A percentile compares a stretch with the other conserved stretches of the same genome.
Conservation (phyloP, 768 basidiomycete genomes). For the Tylopilus balloui region DNA sequence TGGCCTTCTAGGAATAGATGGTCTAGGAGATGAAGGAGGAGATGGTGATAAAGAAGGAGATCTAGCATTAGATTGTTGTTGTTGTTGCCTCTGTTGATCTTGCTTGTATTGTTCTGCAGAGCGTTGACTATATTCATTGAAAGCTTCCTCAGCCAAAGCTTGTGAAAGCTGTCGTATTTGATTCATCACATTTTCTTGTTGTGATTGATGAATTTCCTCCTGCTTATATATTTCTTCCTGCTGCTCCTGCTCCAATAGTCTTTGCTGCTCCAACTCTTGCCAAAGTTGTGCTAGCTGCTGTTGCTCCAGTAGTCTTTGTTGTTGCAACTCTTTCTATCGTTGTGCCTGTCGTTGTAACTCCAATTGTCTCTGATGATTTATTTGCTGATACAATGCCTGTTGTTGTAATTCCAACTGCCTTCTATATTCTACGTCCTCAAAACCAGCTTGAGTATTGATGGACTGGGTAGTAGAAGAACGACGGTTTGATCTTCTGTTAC, state of each 20-base stretch:
- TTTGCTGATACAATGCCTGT: too few species aligned
- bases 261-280: background rate
- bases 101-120: constrained; percentile 3
- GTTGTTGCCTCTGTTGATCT: background rate
- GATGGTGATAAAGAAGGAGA: too few species aligned
- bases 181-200: background rate
- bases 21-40: background rate
- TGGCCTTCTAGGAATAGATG: background rate
- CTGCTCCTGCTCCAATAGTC: background rate
- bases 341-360: too few species aligned
- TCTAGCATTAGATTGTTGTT: background rate
- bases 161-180: background rate
- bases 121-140: background rate
- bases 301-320: too few species aligned
- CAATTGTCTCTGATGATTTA: too few species aligned
- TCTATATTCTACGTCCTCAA: too few species aligned
- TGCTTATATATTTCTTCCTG: background rate
- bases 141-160: background rate
- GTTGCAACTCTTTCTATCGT: too few species aligned
- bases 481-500: too few species aligned
- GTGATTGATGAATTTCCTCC: background rate
- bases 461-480: too few species aligned
- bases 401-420: too few species aligned
- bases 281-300: too few species aligned
- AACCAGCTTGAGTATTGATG: too few species aligned